Evolutionary conservation across 1,284 basidiomycete genomes (phyloP).

Genomic region (Ustilago trichophora): DNA sequence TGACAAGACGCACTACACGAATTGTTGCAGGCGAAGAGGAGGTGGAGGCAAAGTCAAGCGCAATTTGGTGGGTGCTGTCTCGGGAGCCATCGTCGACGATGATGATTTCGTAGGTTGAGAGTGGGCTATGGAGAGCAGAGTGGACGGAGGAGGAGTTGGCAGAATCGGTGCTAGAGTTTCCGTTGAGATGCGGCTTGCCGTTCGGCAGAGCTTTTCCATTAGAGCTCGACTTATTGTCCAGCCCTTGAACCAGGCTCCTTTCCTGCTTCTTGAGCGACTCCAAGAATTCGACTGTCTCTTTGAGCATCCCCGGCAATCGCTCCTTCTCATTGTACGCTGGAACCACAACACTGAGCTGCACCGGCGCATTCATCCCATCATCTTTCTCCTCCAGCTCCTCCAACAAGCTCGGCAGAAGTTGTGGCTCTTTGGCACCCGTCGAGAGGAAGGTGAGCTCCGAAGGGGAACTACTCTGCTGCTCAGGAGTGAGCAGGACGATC

Average conservation of each 20-base stretch:
- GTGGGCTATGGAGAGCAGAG: slow-evolving; percentile 17
- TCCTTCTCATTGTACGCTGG: slow-evolving; percentile 89
- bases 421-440: not conserved
- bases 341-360: slow-evolving; percentile 78
- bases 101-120: slow-evolving; percentile 74
- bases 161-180: too few relatives aligned
- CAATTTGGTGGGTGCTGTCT: slow-evolving; percentile 77
- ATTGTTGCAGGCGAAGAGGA: slow-evolving; percentile 70
- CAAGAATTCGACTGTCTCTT: slow-evolving; percentile 72
- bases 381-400: slow-evolving; percentile 9
- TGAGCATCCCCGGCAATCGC: slow-evolving; percentile 83
- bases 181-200: too few relatives aligned
- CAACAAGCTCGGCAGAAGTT: slow-evolving; percentile 12
- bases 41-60: slow-evolving; percentile 76
- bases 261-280: slow-evolving; percentile 64
- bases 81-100: slow-evolving; percentile 88
- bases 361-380: slow-evolving; percentile 9
- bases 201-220: too few relatives aligned
- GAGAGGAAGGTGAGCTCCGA: slow-evolving; percentile 27
- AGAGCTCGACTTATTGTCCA: not conserved
- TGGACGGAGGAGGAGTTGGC: not conserved
- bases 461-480: slow-evolving; percentile 4
- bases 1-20: slow-evolving; percentile 78
- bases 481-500: slow-evolving; percentile 25
- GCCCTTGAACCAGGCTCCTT: slow-evolving; percentile 15